Base-by-base conservation (phyloP, 306 rosid species). In the Rosa persica region DNA sequence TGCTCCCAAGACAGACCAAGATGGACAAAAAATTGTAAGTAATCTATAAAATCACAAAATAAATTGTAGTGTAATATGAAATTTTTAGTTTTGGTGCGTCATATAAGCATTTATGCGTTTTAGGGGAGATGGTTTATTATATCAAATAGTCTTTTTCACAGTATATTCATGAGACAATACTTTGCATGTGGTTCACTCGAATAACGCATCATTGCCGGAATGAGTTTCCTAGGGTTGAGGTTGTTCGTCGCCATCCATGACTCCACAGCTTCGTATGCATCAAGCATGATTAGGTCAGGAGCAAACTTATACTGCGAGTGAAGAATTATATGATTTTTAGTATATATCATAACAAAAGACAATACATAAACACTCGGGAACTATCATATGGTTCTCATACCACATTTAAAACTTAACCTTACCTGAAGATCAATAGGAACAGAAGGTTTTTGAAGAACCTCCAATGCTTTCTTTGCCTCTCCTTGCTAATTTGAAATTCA, bases 181-280 rank as follows among this genome's bases (percentile, higher is more conserved):
- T 91, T 95, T 72, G 98, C 98, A 89, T 93, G 98, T 55, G 98
- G 98, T 88, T 95, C 98, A 78, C 97, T 91, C 62, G 98, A 95
- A 83, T 95, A 95, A 58, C 98, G 97, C 98, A 95, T 95, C 98
- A 95, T 95, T 80, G 98, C 98, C 68, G 98, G 98, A 91, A 95
- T 89, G 77, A 95, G 86, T 86, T 95, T 95, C 89, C 98, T 89
- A 12, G 98, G 98, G 83, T 92, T 92, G 78, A 95, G 88, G 84
- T 92, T 92, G 78, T 84, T 92, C 27, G 97, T 92, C 67, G 92
- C 73, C 97, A 91, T 91, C 98, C 98, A 95, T 48, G 98, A 92
- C 82, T 92, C 98, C 77, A 95, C 98, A 76, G 98, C 93, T 84
- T 95, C 98, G 80, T 95, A 95, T 72, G 97, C 98, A 89, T 95